Evolutionary conservation across 306 rosid genomes (phyloP).

Genomic region (Benincasa hispida): DNA sequence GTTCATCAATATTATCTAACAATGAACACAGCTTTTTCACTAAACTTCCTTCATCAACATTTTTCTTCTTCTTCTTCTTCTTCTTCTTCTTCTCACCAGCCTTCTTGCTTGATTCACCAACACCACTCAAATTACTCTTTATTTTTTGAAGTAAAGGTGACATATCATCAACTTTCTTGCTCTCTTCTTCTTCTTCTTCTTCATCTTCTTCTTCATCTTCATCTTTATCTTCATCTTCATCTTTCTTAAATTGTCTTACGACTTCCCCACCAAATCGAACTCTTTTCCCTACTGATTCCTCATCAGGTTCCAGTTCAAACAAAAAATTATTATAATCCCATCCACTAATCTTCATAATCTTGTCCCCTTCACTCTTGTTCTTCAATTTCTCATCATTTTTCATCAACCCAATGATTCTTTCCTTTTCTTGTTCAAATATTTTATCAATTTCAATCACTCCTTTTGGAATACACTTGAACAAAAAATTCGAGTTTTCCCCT

Average conservation of each 20-base stretch:
- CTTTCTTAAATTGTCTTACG: no score
- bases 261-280: slow-evolving; percentile 19
- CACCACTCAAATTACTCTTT: slow-evolving; percentile 1
- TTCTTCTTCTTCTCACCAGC: no score
- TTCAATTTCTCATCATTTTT: background rate
- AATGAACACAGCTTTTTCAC: background rate
- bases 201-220: no score
- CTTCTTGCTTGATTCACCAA: no score
- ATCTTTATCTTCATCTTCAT: no score
- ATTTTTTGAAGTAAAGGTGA: background rate
- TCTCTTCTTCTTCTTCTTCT: no score
- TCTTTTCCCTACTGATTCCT: slow-evolving; percentile 2
- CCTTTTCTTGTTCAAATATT: slow-evolving; percentile 17
- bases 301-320: slow-evolving; percentile 29
- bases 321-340: slow-evolving; percentile 56
- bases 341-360: slow-evolving; percentile 27
- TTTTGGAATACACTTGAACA: slow-evolving; percentile 28
- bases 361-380: background rate
- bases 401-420: background rate
- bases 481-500: slow-evolving; percentile 16
- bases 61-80: background rate
- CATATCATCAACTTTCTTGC: no score
- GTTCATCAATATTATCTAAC: background rate
- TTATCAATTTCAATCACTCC: slow-evolving; percentile 38
- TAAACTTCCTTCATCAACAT: background rate